These are phyloP conservation scores for Helotiales sp. DNA, from an alignment of 2,329 filamentous ascomycete species.

Conservation along the genomic window DNA sequence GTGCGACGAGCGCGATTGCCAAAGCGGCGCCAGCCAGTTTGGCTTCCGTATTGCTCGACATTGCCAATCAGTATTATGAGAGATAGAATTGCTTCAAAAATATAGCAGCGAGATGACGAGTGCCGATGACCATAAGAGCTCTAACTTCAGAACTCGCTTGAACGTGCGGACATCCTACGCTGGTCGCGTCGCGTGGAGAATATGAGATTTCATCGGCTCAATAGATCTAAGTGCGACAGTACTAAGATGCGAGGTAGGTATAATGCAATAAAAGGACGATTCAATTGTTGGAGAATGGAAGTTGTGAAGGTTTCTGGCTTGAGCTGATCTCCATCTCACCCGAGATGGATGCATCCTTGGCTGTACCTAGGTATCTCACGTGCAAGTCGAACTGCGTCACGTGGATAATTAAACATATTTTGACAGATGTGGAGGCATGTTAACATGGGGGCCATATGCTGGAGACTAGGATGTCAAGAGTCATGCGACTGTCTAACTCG, in stretches of 20 bases:
- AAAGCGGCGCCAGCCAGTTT: slow-evolving; percentile 32
- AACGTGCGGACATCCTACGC: neutral
- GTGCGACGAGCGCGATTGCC: slow-evolving; percentile 41
- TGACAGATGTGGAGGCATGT: too few species aligned
- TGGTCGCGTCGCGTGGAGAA: neutral
- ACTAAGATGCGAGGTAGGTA: too few species aligned
- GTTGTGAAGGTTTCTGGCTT: neutral
- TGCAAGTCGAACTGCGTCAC: neutral
- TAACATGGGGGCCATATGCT: too few species aligned
- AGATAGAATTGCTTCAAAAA: neutral
- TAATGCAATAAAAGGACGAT: too few species aligned
- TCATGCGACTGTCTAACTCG: too few species aligned
- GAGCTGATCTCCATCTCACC: neutral
- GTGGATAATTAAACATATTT: neutral
- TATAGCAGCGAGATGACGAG: neutral
- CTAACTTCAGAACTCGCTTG: neutral
- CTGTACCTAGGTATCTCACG: too few species aligned
- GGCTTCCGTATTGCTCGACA: slow-evolving; percentile 2
- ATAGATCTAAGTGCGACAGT: too few species aligned
- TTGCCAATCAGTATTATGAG: neutral
- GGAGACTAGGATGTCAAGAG: too few species aligned
- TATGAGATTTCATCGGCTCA: too few species aligned
- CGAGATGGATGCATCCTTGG: too few species aligned
- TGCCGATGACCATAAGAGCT: neutral
- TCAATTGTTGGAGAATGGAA: too few species aligned